Conservation (phyloP, 1,284 basidiomycete genomes). For the Puccinia coronata region DNA sequence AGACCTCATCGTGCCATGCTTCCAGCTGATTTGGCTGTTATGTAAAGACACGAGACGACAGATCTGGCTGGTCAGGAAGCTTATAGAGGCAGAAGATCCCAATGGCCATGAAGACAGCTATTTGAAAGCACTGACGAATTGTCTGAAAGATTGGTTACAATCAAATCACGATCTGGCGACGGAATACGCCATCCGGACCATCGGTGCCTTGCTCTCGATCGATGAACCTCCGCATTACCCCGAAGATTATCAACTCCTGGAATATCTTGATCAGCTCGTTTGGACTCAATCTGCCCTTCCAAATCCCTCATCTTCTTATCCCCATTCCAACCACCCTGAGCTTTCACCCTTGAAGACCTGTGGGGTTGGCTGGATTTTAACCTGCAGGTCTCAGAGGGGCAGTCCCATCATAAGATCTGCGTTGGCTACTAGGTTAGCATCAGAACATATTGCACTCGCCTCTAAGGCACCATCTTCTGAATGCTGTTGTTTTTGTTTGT, state of each 20-base stretch:
- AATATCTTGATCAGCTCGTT: slow-evolving; percentile 41
- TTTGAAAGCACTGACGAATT: slow-evolving; percentile 26
- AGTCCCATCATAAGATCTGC: slow-evolving; percentile 42
- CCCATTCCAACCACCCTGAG: not conserved
- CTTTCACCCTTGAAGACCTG: not conserved
- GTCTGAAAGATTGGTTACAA: slow-evolving; percentile 37
- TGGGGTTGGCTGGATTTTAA: slow-evolving; percentile 41
- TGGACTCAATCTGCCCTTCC: slow-evolving; percentile 17
- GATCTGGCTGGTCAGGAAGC: slow-evolving; percentile 35
- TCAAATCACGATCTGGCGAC: slow-evolving; percentile 43
- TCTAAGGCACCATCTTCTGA: not conserved
- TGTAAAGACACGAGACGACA: slow-evolving; percentile 45
- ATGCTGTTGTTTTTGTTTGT: not conserved
- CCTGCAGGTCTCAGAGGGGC: slow-evolving; percentile 27
- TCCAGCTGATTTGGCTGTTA: slow-evolving; percentile 48
- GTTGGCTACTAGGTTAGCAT: slow-evolving; percentile 41
- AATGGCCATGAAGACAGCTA: slow-evolving; percentile 25
- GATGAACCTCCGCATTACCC: slow-evolving; percentile 41
- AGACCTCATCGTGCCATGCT: slow-evolving; percentile 36
- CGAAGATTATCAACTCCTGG: slow-evolving; percentile 27
- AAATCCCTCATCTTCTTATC: not conserved
- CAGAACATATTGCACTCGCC: not conserved
- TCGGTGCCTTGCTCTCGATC: slow-evolving; percentile 44
- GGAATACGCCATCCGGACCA: slow-evolving; percentile 34
- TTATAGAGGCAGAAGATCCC: slow-evolving; percentile 43